Conservation (phyloP, 768 basidiomycete species). For the Coprinopsis sp. region DNA sequence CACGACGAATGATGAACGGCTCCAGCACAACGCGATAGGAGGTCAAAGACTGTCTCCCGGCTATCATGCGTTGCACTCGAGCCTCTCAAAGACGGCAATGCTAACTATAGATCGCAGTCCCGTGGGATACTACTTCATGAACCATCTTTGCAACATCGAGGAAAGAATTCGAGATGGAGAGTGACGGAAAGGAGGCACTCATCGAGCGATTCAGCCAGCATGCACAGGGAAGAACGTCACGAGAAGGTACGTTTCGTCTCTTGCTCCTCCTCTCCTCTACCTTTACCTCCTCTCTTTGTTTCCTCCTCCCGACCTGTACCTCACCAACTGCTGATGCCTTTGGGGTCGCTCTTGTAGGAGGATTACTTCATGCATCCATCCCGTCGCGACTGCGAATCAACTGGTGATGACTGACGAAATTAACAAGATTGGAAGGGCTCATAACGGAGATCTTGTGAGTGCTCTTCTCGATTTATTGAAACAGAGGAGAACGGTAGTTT, state of each 20-base stretch:
- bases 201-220: conserved; percentile 90
- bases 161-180: conserved; percentile 94
- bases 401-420: conserved; percentile 94
- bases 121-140: conserved; percentile 97
- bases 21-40: too few species aligned
- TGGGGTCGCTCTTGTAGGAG: conserved; percentile 82
- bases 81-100: too few species aligned
- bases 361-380: conserved; percentile 90
- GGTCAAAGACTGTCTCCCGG: too few species aligned
- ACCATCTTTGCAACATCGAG: conserved; percentile 95
- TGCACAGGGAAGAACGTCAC: conserved; percentile 74
- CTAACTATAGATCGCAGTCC: too few species aligned
- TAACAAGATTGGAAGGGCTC: conserved; percentile 89
- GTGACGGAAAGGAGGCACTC: conserved; percentile 90
- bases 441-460: conserved; percentile 90
- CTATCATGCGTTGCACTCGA: too few species aligned
- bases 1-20: too few species aligned
- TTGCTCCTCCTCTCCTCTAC: too few species aligned
- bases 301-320: too few species aligned
- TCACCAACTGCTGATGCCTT: too few species aligned
- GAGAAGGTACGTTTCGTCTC: too few species aligned
- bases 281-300: too few species aligned
- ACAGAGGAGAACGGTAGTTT: conserved; percentile 94
- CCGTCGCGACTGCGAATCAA: conserved; percentile 91
- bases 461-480: conserved; percentile 88